These are phyloP conservation scores for Herpetospermum pedunculosum DNA, from an alignment of 306 rosid genomes.

Conservation along the genomic window DNA sequence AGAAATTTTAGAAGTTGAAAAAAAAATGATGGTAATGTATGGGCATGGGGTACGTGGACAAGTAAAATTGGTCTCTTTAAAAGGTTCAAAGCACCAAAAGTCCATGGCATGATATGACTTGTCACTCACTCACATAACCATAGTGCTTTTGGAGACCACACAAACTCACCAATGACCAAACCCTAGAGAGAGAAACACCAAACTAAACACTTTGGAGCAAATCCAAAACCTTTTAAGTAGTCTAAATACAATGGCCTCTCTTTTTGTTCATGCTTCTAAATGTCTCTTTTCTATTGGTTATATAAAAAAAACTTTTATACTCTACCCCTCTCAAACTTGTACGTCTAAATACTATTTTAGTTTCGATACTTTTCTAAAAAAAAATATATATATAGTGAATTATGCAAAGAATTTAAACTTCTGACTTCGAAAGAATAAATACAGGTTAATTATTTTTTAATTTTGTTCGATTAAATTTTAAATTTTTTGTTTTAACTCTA, in stretches of 20 bases:
- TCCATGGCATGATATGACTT: conserved; percentile 8
- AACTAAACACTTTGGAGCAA: background rate
- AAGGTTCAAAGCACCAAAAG: conserved; percentile 7
- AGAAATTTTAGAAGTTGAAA: background rate
- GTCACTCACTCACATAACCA: conserved; percentile 8
- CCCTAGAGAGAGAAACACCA: background rate
- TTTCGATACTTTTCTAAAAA: background rate
- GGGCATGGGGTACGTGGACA: background rate
- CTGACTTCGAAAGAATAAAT: no score
- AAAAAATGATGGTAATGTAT: background rate
- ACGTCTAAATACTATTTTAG: background rate
- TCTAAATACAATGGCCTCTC: background rate
- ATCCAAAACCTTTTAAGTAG: background rate
- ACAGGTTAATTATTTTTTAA: no score
- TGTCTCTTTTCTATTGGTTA: background rate
- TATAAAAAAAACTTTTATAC: background rate
- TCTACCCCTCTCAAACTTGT: background rate
- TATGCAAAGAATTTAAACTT: no score
- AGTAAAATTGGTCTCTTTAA: background rate
- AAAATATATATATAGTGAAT: no score
- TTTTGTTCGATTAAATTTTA: no score
- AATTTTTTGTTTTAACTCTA: no score
- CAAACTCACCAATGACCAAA: conserved; percentile 2
- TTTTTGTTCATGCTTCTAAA: background rate
- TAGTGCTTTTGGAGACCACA: conserved; percentile 5